Evolutionary conservation across 371 early-diverging fungal species (phyloP), one percentile per base, ranked within the genome.

Genomic region (Mortierella polycephala): DNA sequence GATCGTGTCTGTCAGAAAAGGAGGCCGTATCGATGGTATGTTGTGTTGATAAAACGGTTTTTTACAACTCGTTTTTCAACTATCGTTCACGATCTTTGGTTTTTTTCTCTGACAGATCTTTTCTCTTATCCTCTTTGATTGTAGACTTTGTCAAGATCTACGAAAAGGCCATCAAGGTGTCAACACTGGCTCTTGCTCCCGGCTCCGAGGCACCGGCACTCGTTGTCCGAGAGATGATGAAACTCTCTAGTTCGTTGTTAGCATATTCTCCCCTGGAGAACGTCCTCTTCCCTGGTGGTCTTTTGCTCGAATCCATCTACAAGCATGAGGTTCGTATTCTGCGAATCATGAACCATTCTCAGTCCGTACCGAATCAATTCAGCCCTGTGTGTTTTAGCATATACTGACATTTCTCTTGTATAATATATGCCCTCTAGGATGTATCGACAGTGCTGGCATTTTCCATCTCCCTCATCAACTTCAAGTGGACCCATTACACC

Each of bases 401-500:
- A 30, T 30, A 4, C 21, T 42, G 37, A 23, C 12, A 16, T n/a
- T 59, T 21, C 13, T 30, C 23, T 45, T 30, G 16, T 59, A 37
- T 45, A 46, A 18, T 58, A 50, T 62, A n/a, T 51, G 20, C 30
- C 14, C 47, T 57, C 18, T 64, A 88, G 63, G 83, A 91, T 70
- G 67, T 87, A 0, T 63, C 85, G 13, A 72, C 84, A 23, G 85
- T 93, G 7, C 84, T 92, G 68, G 84, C 89, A 8, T 90, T 95
- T 77, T 88, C 89, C 21, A 81, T 89, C 49, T 85, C 88, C 39
- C 84, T 95, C 52, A 88, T 91, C 37, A 84, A 88, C 23, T 59
- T 91, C 10, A 84, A 86, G 57, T 93, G 94, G 91, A 64, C 72
- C 44, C 88, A 91, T 58, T 92, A 87, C 75, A 87, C 87, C 42